These are phyloP conservation scores for Mucor plumbeus DNA, from an alignment of 371 early-diverging fungal species.

Conservation along the genomic window DNA sequence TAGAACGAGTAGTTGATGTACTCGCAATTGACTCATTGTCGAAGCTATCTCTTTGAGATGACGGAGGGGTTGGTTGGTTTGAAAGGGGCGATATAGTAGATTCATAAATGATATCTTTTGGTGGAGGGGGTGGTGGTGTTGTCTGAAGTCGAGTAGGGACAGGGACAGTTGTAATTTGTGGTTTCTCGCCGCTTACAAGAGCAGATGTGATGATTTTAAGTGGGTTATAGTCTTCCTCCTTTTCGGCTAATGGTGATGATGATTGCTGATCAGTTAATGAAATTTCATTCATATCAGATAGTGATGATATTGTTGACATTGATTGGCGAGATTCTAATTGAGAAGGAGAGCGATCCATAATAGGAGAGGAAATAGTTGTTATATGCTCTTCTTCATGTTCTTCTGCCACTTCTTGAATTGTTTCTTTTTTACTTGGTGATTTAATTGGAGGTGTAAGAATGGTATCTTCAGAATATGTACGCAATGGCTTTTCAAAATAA, in stretches of 20 bases:
- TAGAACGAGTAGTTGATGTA: constrained; percentile 18
- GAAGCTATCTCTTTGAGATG: constrained; percentile 15
- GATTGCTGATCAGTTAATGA: constrained; percentile 10
- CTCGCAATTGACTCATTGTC: constrained; percentile 27
- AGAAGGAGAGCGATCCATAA: background rate
- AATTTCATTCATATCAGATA: constrained; percentile 20
- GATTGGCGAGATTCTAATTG: constrained; percentile 3
- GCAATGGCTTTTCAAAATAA: constrained; percentile 28
- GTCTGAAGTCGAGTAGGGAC: constrained; percentile 12
- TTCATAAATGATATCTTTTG: constrained; percentile 10
- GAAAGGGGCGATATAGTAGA: background rate
- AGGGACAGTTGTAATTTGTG: constrained; percentile 10
- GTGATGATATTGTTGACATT: background rate
- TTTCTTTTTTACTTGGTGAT: constrained; percentile 4
- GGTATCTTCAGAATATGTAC: constrained; percentile 27
- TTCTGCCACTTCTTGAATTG: constrained; percentile 3
- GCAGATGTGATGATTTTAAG: constrained; percentile 20
- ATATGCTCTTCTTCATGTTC: background rate
- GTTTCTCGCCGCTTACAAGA: constrained; percentile 22
- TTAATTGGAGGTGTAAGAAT: constrained; percentile 10
- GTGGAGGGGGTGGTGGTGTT: constrained; percentile 2
- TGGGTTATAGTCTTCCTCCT: constrained; percentile 17
- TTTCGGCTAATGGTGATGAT: background rate
- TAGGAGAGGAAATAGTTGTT: background rate
- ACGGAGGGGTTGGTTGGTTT: background rate